Base-by-base conservation (phyloP, 1,139 yeast genomes). In the Zygosaccharomyces pseudobailii region DNA sequence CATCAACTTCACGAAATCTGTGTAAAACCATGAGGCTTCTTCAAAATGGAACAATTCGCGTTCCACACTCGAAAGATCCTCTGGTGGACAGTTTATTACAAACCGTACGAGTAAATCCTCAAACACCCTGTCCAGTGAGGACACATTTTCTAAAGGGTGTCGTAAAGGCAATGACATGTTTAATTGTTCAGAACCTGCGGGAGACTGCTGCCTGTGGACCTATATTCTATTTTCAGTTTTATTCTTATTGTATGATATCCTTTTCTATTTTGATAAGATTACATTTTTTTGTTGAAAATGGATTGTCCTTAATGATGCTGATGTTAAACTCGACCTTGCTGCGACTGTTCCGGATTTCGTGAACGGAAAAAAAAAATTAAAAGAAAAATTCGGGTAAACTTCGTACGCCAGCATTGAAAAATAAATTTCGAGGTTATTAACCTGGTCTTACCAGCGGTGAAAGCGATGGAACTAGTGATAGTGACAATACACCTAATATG, bases 21-120 rank as follows among this genome's bases (percentile, higher is more conserved):
- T 80, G 66, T 90, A 94, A 65, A 87, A 94, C 98, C 98, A 94
- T 61, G 89, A 96, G 2, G 98, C 98, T 67, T 94, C 98, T 72
- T 94, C 99, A 36, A 94, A 83, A 64, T 90, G 96, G 71, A 94
- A 94, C 62, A 89, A 80, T 32, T 90, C 85, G 61, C 98, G 75
- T 58, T 72, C 74, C 58, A 89, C 96, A 41, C 87, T 80, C 28
- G 92, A 81, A 46, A 90, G 71, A 66, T 92, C 98, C 63, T 90
- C 97, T 10, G 80, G 80, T 5, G 98, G 97, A 45, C 92, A 86
- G 71, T 92, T 94, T 52, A 90, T 80, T 46, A 94, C 82, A 63
- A 94, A 94, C 53, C 98, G 74, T 42, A 88, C 97, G 35, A 89
- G 74, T 37, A 92, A 72, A 63, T 92, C 98, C 63, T 89, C 96